Evolutionary conservation across 108 stramenopile genomes (phyloP).

Genomic region (Pelagomonas calceolata): DNA sequence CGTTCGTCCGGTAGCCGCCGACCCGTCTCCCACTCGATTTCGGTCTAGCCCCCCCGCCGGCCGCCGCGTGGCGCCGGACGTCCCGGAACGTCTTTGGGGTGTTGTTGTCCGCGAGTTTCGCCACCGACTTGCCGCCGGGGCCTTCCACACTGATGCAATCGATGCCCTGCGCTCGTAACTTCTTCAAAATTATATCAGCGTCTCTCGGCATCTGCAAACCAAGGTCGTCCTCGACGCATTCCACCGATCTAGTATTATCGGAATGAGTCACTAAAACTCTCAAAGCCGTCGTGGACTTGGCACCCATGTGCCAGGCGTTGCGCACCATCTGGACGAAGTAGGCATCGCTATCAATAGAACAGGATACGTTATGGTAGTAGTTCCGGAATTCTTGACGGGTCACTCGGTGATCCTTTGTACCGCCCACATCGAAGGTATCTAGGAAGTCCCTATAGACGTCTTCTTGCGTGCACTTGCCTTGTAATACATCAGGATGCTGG

Average conservation of each 20-base stretch:
- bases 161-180: slow-evolving; percentile 3
- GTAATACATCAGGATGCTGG: slow-evolving; percentile 41
- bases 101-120: too few species aligned
- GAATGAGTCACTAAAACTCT: neutral
- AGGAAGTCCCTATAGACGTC: slow-evolving; percentile 42
- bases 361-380: slow-evolving; percentile 45
- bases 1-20: neutral
- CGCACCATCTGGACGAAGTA: slow-evolving; percentile 60
- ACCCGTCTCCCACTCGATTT: neutral
- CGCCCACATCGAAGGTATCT: slow-evolving; percentile 35
- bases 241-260: neutral
- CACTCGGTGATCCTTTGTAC: slow-evolving; percentile 44
- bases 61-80: neutral
- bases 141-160: neutral
- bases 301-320: slow-evolving; percentile 30
- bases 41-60: neutral
- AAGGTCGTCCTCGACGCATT: slow-evolving; percentile 15
- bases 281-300: neutral
- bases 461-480: slow-evolving; percentile 24
- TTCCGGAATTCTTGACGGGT: slow-evolving; percentile 42
- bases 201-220: slow-evolving; percentile 4
- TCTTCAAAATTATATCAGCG: neutral
- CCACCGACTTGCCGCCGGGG: neutral
- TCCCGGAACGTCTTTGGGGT: neutral
- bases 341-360: slow-evolving; percentile 44